Conservation (phyloP, 192 early-diverging fungal species). For the Anaeromyces robustus region DNA sequence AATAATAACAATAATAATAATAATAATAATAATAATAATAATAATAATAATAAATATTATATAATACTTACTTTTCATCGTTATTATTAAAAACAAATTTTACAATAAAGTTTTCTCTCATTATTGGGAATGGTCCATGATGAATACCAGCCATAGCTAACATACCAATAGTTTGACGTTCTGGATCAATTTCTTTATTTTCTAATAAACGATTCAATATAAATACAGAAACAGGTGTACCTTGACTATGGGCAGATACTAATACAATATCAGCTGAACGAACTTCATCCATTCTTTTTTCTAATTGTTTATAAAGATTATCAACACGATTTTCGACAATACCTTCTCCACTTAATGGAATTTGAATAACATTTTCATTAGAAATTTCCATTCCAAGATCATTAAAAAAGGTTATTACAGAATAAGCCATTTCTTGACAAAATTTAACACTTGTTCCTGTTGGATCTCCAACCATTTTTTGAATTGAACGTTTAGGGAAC, state of each 20-base stretch:
- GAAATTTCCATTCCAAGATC: conserved; percentile 8
- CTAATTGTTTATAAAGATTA: conserved; percentile 58
- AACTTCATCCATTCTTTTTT: neutral
- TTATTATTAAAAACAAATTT: neutral
- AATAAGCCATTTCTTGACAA: conserved; percentile 67
- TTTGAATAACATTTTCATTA: conserved; percentile 37
- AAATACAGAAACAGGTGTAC: conserved; percentile 72
- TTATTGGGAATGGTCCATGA: conserved; percentile 28
- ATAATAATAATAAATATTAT: too few species aligned
- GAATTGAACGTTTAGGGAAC: conserved; percentile 51
- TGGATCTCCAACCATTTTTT: conserved; percentile 73
- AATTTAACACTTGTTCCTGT: conserved; percentile 83
- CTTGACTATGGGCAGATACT: conserved; percentile 85
- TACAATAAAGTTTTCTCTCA: neutral
- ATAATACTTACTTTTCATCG: neutral
- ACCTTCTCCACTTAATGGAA: conserved; percentile 83
- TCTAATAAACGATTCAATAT: conserved; percentile 59
- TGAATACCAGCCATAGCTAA: conserved; percentile 86
- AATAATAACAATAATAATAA: too few species aligned
- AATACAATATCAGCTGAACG: conserved; percentile 57
- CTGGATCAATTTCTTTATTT: conserved; percentile 41
- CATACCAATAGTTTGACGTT: conserved; percentile 55
- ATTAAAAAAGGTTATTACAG: conserved; percentile 15
- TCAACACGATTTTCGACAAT: conserved; percentile 77
- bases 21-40: too few species aligned